A percentile compares a stretch with the other conserved stretches of the same genome.
These are phyloP conservation scores for Tympanopsis confertula DNA, from an alignment of 2,329 filamentous ascomycete species.

Conservation along the genomic window DNA sequence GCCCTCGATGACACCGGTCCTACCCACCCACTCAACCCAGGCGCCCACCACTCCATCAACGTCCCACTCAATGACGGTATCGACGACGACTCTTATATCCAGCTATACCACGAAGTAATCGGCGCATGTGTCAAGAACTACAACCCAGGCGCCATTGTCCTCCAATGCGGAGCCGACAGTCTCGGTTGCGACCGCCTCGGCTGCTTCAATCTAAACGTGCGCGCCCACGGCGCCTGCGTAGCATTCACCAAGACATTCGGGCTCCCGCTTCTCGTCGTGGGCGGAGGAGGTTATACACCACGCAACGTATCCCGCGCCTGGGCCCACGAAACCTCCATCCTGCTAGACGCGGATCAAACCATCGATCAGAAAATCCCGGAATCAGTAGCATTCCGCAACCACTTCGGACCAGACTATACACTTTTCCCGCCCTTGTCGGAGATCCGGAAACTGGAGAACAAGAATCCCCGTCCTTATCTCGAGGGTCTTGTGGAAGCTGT, in stretches of 20 bases:
- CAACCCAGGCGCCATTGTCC: conserved; percentile 78
- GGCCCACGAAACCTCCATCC: conserved; percentile 91
- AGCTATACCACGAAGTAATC: conserved; percentile 74
- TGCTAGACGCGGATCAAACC: conserved; percentile 61
- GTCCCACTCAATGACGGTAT: conserved; percentile 85
- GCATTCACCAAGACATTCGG: conserved; percentile 73
- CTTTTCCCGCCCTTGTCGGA: conserved; percentile 51
- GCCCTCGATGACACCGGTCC: conserved; percentile 76
- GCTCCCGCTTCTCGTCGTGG: conserved; percentile 78
- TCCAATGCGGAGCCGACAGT: conserved; percentile 93
- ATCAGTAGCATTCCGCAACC: conserved; percentile 74
- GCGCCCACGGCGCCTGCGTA: conserved; percentile 85
- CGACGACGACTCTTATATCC: conserved; percentile 77
- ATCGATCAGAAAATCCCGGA: conserved; percentile 65
- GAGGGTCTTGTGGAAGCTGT: neutral
- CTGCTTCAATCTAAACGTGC: conserved; percentile 92
- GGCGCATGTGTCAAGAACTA: conserved; percentile 70
- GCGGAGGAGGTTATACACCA: conserved; percentile 91
- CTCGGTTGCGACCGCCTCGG: conserved; percentile 87
- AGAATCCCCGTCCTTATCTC: neutral
- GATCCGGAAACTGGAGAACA: neutral
- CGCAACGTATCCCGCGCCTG: conserved; percentile 92
- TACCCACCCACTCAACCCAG: conserved; percentile 70
- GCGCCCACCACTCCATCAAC: conserved; percentile 81
- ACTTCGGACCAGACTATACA: conserved; percentile 70